These are phyloP conservation scores for Hyaloscypha bicolor DNA, from an alignment of 495 filamentous ascomycete genomes.

Conservation along the genomic window DNA sequence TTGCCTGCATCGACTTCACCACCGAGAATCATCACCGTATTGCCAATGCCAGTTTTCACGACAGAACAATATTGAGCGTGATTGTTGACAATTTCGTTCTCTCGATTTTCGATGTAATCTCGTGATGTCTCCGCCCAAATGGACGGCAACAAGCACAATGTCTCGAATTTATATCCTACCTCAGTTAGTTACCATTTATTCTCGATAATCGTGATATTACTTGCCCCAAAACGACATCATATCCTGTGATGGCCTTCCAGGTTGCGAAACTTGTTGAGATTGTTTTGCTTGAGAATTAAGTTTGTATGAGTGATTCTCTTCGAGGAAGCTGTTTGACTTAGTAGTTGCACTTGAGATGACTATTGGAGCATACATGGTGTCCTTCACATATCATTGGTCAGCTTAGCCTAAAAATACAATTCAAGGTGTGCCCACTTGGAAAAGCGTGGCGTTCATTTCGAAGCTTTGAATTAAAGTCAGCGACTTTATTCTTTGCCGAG, in stretches of 20 bases:
- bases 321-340: conserved; percentile 72
- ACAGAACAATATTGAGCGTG: conserved; percentile 93
- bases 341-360: conserved; percentile 3
- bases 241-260: conserved; percentile 62
- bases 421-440: conserved; percentile 64
- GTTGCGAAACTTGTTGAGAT: conserved; percentile 51
- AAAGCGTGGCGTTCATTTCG: conserved; percentile 92
- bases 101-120: conserved; percentile 76
- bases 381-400: conserved; percentile 50
- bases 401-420: conserved; percentile 11
- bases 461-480: conserved; percentile 57
- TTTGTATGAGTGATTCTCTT: conserved; percentile 80
- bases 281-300: conserved; percentile 48
- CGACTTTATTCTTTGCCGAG: background rate
- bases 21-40: conserved; percentile 71
- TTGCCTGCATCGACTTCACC: conserved; percentile 87
- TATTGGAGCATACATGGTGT: conserved; percentile 63
- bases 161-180: conserved; percentile 95
- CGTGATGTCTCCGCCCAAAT: conserved; percentile 72
- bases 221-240: conserved; percentile 68
- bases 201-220: conserved; percentile 25
- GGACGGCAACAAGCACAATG: conserved; percentile 70
- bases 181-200: background rate
- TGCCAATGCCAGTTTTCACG: conserved; percentile 82
- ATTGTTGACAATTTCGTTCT: conserved; percentile 74